These are phyloP conservation scores for Mycoemilia scoparia DNA, from an alignment of 192 early-diverging fungal species.

Conservation along the genomic window DNA sequence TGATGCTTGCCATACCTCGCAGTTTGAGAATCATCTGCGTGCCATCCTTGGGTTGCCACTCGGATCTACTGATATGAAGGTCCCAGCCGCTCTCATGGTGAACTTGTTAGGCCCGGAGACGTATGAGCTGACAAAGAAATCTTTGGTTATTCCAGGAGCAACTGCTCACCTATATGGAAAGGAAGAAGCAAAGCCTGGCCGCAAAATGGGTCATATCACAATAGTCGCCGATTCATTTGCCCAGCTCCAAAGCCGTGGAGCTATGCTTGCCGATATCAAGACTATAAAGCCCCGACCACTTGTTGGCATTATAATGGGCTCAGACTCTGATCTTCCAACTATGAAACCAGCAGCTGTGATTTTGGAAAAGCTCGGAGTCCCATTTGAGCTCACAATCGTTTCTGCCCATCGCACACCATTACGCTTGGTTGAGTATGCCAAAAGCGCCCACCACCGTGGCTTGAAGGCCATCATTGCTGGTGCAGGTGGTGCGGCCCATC, in stretches of 20 bases:
- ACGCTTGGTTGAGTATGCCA: constrained; percentile 85
- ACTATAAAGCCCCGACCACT: constrained; percentile 45
- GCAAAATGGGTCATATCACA: constrained; percentile 98
- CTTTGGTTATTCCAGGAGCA: constrained; percentile 63
- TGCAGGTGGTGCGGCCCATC: constrained; percentile 94
- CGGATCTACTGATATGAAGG: constrained; percentile 72
- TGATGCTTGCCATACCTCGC: constrained; percentile 92
- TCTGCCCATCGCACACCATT: constrained; percentile 92
- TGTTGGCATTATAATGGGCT: constrained; percentile 98
- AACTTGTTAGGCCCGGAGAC: constrained; percentile 77
- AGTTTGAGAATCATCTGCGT: constrained; percentile 89
- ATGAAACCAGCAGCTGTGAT: constrained; percentile 83
- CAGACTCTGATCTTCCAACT: constrained; percentile 90
- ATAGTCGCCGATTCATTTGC: constrained; percentile 72
- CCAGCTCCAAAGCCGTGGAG: constrained; percentile 52
- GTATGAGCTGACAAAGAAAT: constrained; percentile 22
- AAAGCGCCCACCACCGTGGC: constrained; percentile 69
- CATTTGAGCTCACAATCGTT: constrained; percentile 94
- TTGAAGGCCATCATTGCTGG: constrained; percentile 95
- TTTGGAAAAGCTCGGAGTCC: constrained; percentile 72
- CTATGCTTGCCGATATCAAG: constrained; percentile 27
- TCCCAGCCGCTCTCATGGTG: constrained; percentile 81
- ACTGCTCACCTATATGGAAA: constrained; percentile 95
- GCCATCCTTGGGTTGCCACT: constrained; percentile 82
- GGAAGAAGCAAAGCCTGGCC: constrained; percentile 60